Evolutionary conservation across 2,329 filamentous ascomycete genomes (phyloP).

Genomic region (Eutypa lata): DNA sequence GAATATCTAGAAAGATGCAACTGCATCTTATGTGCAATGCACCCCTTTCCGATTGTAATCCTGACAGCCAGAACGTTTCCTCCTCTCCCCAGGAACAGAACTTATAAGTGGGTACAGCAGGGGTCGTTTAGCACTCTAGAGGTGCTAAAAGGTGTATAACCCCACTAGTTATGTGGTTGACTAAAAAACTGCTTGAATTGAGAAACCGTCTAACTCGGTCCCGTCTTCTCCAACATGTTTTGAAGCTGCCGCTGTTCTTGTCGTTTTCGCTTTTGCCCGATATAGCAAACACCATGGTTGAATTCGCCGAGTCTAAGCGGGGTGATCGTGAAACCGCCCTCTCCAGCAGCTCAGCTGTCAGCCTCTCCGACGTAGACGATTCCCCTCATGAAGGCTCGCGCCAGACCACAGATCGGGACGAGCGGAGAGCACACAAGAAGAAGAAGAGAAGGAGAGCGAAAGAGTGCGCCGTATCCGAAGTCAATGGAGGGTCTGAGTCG

Average conservation of each 20-base stretch:
- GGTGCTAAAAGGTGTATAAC: neutral
- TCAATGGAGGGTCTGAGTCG: conserved; percentile 26
- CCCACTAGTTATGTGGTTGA: neutral
- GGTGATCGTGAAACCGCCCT: conserved; percentile 10
- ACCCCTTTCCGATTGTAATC: too few relatives aligned
- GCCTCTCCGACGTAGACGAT: conserved; percentile 29
- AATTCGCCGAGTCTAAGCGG: conserved; percentile 16
- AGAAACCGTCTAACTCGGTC: neutral
- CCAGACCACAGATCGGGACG: conserved; percentile 13
- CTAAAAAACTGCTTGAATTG: neutral
- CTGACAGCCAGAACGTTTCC: too few relatives aligned
- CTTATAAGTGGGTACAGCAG: too few relatives aligned
- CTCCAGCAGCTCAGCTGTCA: conserved; percentile 17
- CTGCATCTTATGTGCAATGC: too few relatives aligned
- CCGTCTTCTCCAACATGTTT: conserved; percentile 3
- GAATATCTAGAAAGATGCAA: too few relatives aligned
- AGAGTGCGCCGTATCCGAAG: conserved; percentile 28
- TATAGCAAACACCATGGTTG: conserved; percentile 21
- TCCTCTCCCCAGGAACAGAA: too few relatives aligned
- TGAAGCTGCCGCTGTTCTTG: too few relatives aligned
- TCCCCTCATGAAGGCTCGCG: conserved; percentile 21
- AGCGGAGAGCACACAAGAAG: conserved; percentile 31
- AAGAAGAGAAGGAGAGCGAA: conserved; percentile 22
- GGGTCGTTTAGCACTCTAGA: too few relatives aligned
- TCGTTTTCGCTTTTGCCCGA: too few relatives aligned